Base-by-base conservation (phyloP, 805 yeast genomes). In the Tetrapisispora namnaoensis region DNA sequence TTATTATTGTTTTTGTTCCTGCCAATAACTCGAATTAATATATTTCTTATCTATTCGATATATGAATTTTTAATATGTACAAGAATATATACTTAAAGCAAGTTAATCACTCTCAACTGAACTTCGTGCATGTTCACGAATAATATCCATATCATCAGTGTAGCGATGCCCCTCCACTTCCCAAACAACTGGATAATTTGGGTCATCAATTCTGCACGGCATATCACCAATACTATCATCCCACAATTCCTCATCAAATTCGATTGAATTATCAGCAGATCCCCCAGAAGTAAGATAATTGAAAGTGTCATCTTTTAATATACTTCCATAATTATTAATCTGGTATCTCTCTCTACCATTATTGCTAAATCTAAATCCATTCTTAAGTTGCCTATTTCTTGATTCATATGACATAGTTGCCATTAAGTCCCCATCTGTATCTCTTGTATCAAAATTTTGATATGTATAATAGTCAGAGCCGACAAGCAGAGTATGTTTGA, bases 321-420 rank as follows among this genome's bases (percentile, higher is more conserved):
- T 53, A n/a, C 56, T 53, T 11, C 62, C 64, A 40, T 59, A 57
- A 39, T 54, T 53, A 4, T 24, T 14, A 2, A 90, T 69, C 98
- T 98, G 93, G 64, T 89, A 89, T 55, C 84, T 86, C 13, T 78
- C 79, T 43, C 77, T 75, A 0, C 97, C 97, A 39, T 86, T 84
- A 45, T 80, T 76, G 28, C 80, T 78, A 63, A 86, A 88, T 41
- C 99, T 67, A 49, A 90, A 65, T 0, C 99, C 99, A 51, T 87
- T 84, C 52, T 82, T 80, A 46, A 91, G 76, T 51, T 95, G 74
- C 43, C 82, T 82, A 73, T 76, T 74, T 53, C 82, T 71, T 4
- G 84, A 78, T 17, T 70, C 69, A 0, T 86, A 75, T n/a, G 75
- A 74, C 1, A 89, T 87, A 54, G 82, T 89, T 2, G 83, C 80